These are phyloP conservation scores for Paraconiothyrium sp. DNA, from an alignment of 2,329 filamentous ascomycete genomes.

Conservation along the genomic window DNA sequence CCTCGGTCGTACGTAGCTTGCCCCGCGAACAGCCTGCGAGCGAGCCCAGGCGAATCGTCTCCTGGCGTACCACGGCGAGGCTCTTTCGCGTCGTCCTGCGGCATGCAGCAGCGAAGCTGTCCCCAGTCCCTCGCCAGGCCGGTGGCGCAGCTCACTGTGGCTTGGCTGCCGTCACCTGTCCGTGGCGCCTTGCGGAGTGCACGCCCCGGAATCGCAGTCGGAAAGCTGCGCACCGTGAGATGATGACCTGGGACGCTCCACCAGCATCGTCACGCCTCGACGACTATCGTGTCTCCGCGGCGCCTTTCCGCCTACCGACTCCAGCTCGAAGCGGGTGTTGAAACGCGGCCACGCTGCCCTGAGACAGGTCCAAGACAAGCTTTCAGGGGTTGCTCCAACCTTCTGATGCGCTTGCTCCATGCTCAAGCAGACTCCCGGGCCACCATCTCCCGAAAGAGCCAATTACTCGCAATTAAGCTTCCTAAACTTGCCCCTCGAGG, in stretches of 20 bases:
- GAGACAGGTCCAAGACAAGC: slow-evolving; percentile 49
- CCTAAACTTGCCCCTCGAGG: slow-evolving; percentile 29
- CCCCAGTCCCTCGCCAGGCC: slow-evolving; percentile 6
- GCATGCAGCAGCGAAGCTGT: slow-evolving; percentile 12
- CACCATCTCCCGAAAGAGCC: slow-evolving; percentile 26
- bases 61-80: not conserved
- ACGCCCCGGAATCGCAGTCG: not conserved
- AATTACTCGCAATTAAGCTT: slow-evolving; percentile 30
- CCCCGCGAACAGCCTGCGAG: slow-evolving; percentile 18
- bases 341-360: slow-evolving; percentile 44
- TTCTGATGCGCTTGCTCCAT: slow-evolving; percentile 29
- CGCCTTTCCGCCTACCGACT: slow-evolving; percentile 35
- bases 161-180: not conserved
- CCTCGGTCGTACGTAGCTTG: slow-evolving; percentile 3
- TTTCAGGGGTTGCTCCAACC: slow-evolving; percentile 33
- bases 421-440: slow-evolving; percentile 17
- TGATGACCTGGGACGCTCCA: slow-evolving; percentile 16
- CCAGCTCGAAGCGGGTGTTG: slow-evolving; percentile 38
- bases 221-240: not conserved
- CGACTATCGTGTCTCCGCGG: slow-evolving; percentile 37
- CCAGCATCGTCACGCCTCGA: slow-evolving; percentile 24
- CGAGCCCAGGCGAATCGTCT: not conserved
- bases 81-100: not conserved
- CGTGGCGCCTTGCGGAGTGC: not conserved
- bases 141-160: not conserved